A percentile compares a stretch with the other conserved stretches of the same genome.
These are phyloP conservation scores for Mycosphaerella arachidis DNA, from an alignment of 2,329 filamentous ascomycete species.

Conservation along the genomic window DNA sequence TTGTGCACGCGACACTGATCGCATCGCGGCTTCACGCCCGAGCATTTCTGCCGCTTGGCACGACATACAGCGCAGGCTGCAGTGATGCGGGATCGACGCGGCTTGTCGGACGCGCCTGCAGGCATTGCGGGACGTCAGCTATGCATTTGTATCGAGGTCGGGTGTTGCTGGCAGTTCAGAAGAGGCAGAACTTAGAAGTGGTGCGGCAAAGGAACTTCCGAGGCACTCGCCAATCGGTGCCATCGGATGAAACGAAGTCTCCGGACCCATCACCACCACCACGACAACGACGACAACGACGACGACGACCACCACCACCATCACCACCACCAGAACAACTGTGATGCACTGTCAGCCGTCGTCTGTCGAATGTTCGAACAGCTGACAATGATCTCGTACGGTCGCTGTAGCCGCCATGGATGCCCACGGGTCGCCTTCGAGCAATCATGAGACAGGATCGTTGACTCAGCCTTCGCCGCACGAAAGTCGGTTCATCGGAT, in stretches of 20 bases:
- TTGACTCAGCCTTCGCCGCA: conserved; percentile 17
- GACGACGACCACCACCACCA: not conserved
- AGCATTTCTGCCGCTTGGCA: conserved; percentile 22
- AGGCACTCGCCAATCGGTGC: not conserved
- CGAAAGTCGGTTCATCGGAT: conserved; percentile 44
- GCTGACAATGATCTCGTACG: not conserved
- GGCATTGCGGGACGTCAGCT: conserved; percentile 8
- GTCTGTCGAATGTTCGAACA: not conserved
- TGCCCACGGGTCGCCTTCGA: conserved; percentile 17
- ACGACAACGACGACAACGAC: too few species aligned
- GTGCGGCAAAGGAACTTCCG: not conserved
- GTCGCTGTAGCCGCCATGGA: conserved; percentile 4
- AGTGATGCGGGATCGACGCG: conserved; percentile 20
- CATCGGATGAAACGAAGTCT: not conserved
- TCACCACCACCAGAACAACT: not conserved
- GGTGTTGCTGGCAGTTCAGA: conserved; percentile 1
- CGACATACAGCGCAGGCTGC: conserved; percentile 23
- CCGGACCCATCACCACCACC: not conserved
- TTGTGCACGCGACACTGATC: conserved; percentile 23
- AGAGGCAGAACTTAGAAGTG: not conserved
- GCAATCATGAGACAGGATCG: conserved; percentile 21
- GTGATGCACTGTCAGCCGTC: not conserved
- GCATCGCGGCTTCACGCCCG: conserved; percentile 20
- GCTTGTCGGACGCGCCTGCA: conserved; percentile 14
- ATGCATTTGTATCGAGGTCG: not conserved